phyloP scores from a whole-genome alignment of 148 eudicot species.

The Rhododendron mucronatum region DNA sequence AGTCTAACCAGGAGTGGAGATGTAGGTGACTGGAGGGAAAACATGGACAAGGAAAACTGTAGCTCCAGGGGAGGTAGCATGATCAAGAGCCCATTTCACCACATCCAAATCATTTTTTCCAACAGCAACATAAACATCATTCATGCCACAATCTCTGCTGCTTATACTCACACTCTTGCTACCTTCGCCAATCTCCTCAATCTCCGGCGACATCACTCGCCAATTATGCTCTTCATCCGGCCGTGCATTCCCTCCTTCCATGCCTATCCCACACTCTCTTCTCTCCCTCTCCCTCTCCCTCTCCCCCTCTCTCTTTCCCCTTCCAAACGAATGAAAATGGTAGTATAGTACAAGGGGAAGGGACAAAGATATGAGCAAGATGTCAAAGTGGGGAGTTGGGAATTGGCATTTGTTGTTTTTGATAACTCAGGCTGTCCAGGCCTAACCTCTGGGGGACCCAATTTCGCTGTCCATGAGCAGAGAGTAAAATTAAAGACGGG shows the following conservation, averaged over 20 bases:
- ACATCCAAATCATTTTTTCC: slow-evolving; percentile 57
- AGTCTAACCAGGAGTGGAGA: slow-evolving; percentile 48
- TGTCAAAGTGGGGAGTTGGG: not conserved
- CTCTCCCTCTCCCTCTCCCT: too few relatives aligned
- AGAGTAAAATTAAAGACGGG: not conserved
- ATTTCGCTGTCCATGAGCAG: not conserved
- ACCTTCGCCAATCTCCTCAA: slow-evolving; percentile 42
- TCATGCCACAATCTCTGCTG: slow-evolving; percentile 5
- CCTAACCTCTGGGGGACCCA: not conserved
- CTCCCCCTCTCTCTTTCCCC: not conserved
- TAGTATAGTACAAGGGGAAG: not conserved
- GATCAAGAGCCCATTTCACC: slow-evolving; percentile 57
- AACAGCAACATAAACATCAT: slow-evolving; percentile 59
- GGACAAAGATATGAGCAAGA: not conserved
- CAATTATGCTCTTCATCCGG: not conserved
- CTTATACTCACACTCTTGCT: slow-evolving; percentile 5
- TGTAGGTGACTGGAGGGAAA: slow-evolving; percentile 40
- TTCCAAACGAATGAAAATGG: not conserved
- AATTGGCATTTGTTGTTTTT: not conserved
- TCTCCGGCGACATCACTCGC: slow-evolving; percentile 36
- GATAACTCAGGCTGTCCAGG: not conserved
- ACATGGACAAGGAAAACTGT: slow-evolving; percentile 57
- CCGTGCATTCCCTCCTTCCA: slow-evolving; percentile 11
- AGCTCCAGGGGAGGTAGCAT: slow-evolving; percentile 36
- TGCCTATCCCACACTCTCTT: slow-evolving; percentile 1